Evolutionary conservation across 768 basidiomycete genomes (phyloP).

Genomic region (Lyophyllum shimeji): DNA sequence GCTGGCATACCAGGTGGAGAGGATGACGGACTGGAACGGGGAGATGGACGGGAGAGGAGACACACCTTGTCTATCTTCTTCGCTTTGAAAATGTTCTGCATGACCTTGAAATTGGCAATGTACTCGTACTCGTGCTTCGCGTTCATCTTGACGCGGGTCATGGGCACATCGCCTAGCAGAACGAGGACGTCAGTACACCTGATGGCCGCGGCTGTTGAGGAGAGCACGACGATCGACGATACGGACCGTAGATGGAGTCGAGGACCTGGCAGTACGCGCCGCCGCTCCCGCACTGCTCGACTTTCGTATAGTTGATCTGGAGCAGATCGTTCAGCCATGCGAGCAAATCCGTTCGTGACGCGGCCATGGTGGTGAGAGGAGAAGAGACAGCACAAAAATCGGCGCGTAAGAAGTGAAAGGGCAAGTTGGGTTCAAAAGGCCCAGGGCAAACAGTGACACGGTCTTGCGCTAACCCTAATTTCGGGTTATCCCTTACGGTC

Average conservation of each 20-base stretch:
- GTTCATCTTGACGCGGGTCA: slow-evolving; percentile 92
- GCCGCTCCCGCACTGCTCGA: slow-evolving; percentile 90
- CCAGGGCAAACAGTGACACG: neutral
- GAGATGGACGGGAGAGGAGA: neutral
- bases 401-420: slow-evolving; percentile 5
- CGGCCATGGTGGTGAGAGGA: slow-evolving; percentile 45
- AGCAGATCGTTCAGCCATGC: slow-evolving; percentile 95
- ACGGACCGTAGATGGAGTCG: slow-evolving; percentile 89
- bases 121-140: slow-evolving; percentile 97
- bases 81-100: slow-evolving; percentile 89
- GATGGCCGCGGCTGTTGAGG: neutral
- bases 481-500: neutral
- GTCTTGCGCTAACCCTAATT: slow-evolving; percentile 3
- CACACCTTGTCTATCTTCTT: slow-evolving; percentile 94
- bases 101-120: slow-evolving; percentile 91
- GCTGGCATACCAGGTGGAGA: slow-evolving; percentile 45
- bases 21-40: neutral
- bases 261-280: slow-evolving; percentile 94
- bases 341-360: slow-evolving; percentile 84
- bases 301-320: slow-evolving; percentile 86
- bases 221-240: slow-evolving; percentile 16
- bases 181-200: slow-evolving; percentile 6
- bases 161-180: slow-evolving; percentile 78
- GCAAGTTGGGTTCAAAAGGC: slow-evolving; percentile 5
- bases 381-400: slow-evolving; percentile 1